Evolutionary conservation across 2,329 filamentous ascomycete genomes (phyloP).

Genomic region (Basipetospora chlamydospora): DNA sequence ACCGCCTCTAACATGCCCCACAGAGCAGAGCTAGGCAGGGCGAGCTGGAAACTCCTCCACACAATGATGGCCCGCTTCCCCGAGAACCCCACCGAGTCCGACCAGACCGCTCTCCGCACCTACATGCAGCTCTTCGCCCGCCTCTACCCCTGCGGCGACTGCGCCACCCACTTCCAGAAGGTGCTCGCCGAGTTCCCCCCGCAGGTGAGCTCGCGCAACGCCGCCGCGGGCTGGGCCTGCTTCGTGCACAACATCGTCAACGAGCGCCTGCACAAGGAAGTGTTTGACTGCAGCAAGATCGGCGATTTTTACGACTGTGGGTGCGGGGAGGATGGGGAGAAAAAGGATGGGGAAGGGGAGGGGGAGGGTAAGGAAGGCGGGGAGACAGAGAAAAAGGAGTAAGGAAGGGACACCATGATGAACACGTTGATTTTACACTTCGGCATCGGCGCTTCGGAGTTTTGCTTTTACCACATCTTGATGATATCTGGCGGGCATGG

Average conservation of each 20-base stretch:
- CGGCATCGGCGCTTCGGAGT: too few species aligned
- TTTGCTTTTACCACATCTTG: too few species aligned
- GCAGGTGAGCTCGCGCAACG: conserved; percentile 47
- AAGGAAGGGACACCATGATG: background rate
- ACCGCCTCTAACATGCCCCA: conserved; percentile 1
- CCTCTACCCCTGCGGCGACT: conserved; percentile 59
- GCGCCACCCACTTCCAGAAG: conserved; percentile 51
- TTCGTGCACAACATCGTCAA: conserved; percentile 56
- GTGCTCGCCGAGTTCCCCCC: conserved; percentile 48
- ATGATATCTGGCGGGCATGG: too few species aligned
- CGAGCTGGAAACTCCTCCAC: conserved; percentile 56
- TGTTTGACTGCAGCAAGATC: conserved; percentile 53
- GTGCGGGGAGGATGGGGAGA: conserved; percentile 48
- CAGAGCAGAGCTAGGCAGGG: conserved; percentile 50
- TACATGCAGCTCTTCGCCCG: conserved; percentile 53
- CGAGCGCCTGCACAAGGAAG: conserved; percentile 42
- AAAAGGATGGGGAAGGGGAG: conserved; percentile 19
- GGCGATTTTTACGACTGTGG: conserved; percentile 61
- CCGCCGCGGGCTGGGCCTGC: conserved; percentile 53
- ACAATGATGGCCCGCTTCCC: conserved; percentile 59
- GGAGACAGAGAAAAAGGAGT: background rate
- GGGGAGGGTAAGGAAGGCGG: conserved; percentile 12
- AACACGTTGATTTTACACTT: too few species aligned
- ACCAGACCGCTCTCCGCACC: conserved; percentile 46
- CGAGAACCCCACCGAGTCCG: conserved; percentile 46